phyloP scores from a whole-genome alignment of 495 filamentous ascomycete genomes.

The Penicillium nucicola region DNA sequence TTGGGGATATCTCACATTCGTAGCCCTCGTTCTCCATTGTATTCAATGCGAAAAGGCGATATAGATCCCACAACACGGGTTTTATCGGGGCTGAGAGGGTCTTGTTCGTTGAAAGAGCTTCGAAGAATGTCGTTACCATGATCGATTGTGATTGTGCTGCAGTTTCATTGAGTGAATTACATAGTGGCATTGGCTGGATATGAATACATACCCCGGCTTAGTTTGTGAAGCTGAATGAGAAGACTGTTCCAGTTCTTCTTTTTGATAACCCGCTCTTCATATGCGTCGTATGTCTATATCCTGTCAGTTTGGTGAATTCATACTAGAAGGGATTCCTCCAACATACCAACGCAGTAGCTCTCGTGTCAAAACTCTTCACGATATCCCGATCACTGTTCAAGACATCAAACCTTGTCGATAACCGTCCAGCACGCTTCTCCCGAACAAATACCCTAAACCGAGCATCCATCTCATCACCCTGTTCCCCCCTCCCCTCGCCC shows the following conservation, averaged over 20 bases:
- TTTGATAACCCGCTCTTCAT: slow-evolving; percentile 39
- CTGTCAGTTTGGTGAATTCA: neutral
- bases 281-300: slow-evolving; percentile 34
- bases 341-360: slow-evolving; percentile 36
- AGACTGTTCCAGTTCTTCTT: slow-evolving; percentile 46
- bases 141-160: slow-evolving; percentile 46
- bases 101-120: slow-evolving; percentile 20
- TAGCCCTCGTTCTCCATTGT: slow-evolving; percentile 38
- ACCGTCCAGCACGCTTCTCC: neutral
- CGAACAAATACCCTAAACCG: slow-evolving; percentile 22
- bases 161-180: neutral
- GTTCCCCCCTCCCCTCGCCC: neutral
- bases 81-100: slow-evolving; percentile 22
- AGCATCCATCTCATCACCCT: slow-evolving; percentile 21
- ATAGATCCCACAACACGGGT: slow-evolving; percentile 31
- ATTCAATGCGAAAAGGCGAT: slow-evolving; percentile 42
- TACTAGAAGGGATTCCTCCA: too few species aligned
- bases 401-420: slow-evolving; percentile 5
- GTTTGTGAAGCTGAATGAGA: slow-evolving; percentile 41
- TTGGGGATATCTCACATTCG: slow-evolving; percentile 16
- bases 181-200: too few species aligned
- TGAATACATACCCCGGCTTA: slow-evolving; percentile 33
- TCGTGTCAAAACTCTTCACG: slow-evolving; percentile 38
- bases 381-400: slow-evolving; percentile 33
- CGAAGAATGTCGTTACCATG: slow-evolving; percentile 39